Base-by-base conservation (phyloP, 2,329 filamentous ascomycete genomes). In the Coleophoma eucalyptorum region DNA sequence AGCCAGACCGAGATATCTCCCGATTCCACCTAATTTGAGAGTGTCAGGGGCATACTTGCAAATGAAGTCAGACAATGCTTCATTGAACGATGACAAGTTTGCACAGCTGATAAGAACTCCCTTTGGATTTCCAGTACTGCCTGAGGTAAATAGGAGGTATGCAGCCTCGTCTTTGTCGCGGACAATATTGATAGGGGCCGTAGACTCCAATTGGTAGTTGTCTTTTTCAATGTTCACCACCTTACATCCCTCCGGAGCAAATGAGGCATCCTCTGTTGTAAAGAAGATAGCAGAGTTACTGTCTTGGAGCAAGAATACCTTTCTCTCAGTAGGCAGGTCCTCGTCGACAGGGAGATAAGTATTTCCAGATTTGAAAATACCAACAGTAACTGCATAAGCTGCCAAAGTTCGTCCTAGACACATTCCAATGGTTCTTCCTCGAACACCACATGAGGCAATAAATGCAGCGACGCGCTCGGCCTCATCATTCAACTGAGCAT, bases 91-190 rank as follows among this genome's bases (percentile, higher is more conserved):
- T 15, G 42, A 26, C 20, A 44, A 26, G 26, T 44, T 44, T 16
- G 20, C 20, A 44, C 19, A 32, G 19, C 42, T 32, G 42, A 44
- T 32, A 13, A 44, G 26, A 16, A 93, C 89, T 15, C 90, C 90
- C 66, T 94, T 95, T 6, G 90, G 88, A 3, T 90, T 76, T 10
- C 90, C 90, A 0, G 90, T 94, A 0, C 90, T 94, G 3, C 90
- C 86, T 11, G 79, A 85, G 55, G 83, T 87, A 69, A 92, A 94
- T 65, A 94, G 93, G 52, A 94, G 77, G 83, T 84, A 55, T 86
- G 81, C 0, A 82, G 79, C 2, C 75, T 74, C 59, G 11, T 63
- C 20, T 26, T 31, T 31, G 15, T 12, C 26, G n/a, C 19, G 42
- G 20, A 26, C 12, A 15, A 42, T 13, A 42, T 12, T 21, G 2